phyloP scores from a whole-genome alignment of 2,329 filamentous ascomycete genomes.

The Exophiala oligosperma region DNA sequence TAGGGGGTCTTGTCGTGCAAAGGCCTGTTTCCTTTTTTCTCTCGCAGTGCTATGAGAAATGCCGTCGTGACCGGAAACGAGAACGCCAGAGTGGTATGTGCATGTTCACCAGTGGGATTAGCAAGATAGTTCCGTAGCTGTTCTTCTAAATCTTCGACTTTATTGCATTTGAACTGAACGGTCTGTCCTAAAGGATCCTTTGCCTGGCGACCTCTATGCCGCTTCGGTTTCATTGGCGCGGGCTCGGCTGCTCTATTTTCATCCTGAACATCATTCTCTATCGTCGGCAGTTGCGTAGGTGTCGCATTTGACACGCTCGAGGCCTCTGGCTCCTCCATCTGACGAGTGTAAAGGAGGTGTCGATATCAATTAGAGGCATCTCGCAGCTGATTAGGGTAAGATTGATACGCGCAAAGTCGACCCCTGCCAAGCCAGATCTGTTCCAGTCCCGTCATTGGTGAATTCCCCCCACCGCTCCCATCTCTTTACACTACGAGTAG shows the following conservation, averaged over 20 bases:
- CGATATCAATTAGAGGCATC: conserved; percentile 17
- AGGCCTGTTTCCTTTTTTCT: not conserved
- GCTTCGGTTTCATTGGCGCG: not conserved
- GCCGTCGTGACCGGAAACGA: conserved; percentile 25
- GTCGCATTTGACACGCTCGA: not conserved
- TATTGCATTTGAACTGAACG: conserved; percentile 21
- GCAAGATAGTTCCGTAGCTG: conserved; percentile 23
- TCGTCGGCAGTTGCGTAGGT: not conserved
- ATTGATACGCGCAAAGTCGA: not conserved
- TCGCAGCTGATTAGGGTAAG: not conserved
- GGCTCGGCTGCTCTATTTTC: not conserved
- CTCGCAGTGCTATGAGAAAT: conserved; percentile 23
- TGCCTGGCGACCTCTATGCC: conserved; percentile 23
- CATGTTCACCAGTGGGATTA: conserved; percentile 20
- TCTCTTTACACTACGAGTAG: not conserved
- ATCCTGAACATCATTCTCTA: conserved; percentile 1
- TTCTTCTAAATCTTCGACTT: conserved; percentile 23
- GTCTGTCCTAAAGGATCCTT: conserved; percentile 27
- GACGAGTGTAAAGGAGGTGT: conserved; percentile 8
- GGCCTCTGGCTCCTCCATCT: conserved; percentile 8
- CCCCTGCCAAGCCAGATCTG: conserved; percentile 18
- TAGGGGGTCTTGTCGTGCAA: conserved; percentile 11
- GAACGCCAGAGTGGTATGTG: conserved; percentile 29
- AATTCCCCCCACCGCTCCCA: conserved; percentile 4
- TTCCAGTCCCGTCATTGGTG: not conserved